Base-by-base conservation (phyloP, 2,329 filamentous ascomycete genomes). In the Fusarium sp. region DNA sequence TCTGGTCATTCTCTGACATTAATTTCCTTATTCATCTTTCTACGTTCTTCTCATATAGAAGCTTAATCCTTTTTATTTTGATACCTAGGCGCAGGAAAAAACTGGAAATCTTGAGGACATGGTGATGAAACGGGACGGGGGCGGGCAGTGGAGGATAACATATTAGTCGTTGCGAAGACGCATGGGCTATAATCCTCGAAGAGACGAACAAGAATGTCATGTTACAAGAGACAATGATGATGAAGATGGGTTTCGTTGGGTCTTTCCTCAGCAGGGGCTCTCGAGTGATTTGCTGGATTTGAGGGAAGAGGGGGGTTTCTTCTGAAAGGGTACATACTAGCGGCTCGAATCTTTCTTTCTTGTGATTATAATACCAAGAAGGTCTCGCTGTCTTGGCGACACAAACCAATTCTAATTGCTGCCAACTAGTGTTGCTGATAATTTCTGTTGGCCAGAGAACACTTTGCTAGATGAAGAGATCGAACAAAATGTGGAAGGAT, bases 211-310 rank as follows among this genome's bases (percentile, higher is more conserved):
- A 73, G 65, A 73, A 67, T 71, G 71, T 58, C 50, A 63, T 65
- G 62, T 62, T 62, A 62, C 51, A 69, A 57, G 43, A 74, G 63
- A 73, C 49, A 72, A 72, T 62, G 61, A 73, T 65, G 70, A 71
- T 63, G 57, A 74, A 65, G 63, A 58, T 23, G 42, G 55, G 43
- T 58, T 48, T 58, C 43, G 48, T 50, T 50, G 54, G 30, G 57
- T 58, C 44, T 56, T 64, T 71, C 70, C 65, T 71, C 58, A 58
- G 42, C 49, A 57, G 72, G 53, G 64, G 60, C 68, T 62, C 65
- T 55, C 55, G 45, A 25, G 30, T 39, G 63, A 43, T 42, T 65
- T 63, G 69, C 60, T 65, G 71, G 62, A 34, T 63, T 56, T 62
- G 43, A 42, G 43, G 66, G 53, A 56, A 60, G 44, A 9, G 21